A percentile compares a stretch with the other conserved stretches of the same genome.
Conservation (phyloP, 192 early-diverging fungal species). For the Umbelopsis isabellina region DNA sequence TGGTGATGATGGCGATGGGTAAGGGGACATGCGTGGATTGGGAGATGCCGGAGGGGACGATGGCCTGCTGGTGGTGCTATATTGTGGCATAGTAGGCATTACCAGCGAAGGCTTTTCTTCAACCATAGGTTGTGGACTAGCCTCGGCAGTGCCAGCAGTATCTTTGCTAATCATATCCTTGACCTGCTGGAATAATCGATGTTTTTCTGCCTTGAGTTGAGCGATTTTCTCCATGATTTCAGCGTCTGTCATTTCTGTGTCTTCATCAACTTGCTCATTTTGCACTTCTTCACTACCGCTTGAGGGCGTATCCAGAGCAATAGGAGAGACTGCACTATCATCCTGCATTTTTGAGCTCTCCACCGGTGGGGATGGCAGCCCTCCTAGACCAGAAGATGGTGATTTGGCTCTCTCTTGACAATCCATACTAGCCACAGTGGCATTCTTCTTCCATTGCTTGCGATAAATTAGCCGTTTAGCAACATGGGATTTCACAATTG, state of each 20-base stretch:
- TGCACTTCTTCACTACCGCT: not conserved
- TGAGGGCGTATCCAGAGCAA: not conserved
- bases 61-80: not conserved
- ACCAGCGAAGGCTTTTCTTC: not conserved
- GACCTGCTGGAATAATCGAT: slow-evolving; percentile 27
- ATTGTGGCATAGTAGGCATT: not conserved
- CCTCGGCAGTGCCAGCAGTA: not conserved
- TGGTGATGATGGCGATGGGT: slow-evolving; percentile 6
- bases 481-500: slow-evolving; percentile 13
- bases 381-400: slow-evolving; percentile 1
- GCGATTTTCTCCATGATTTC: slow-evolving; percentile 27
- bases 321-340: not conserved
- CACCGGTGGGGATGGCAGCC: slow-evolving; percentile 23
- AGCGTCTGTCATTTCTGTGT: not conserved
- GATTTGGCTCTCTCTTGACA: not conserved
- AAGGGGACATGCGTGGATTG: not conserved
- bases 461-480: not conserved
- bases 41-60: slow-evolving; percentile 15
- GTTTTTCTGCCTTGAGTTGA: slow-evolving; percentile 24
- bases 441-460: not conserved
- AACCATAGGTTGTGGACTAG: not conserved
- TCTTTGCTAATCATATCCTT: slow-evolving; percentile 22
- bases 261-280: not conserved
- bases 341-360: not conserved
- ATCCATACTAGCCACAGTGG: not conserved